phyloP scores from a whole-genome alignment of 2,329 filamentous ascomycete genomes.

The Fusarium mexicanum region DNA sequence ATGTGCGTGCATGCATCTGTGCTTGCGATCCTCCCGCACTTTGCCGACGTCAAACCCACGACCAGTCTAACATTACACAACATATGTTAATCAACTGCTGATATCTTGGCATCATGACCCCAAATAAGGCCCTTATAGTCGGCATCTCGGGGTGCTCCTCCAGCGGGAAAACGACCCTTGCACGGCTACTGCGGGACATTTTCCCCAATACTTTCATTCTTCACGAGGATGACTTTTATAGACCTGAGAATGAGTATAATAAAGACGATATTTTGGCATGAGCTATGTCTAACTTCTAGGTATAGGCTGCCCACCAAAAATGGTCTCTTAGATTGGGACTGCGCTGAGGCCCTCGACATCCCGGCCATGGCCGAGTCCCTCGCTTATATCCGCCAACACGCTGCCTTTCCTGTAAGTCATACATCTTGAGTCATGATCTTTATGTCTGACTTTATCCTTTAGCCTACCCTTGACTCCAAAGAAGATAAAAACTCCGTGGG shows the following conservation, averaged over 20 bases:
- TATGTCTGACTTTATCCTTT: background rate
- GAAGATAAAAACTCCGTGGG: slow-evolving; percentile 72
- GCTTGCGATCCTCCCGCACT: slow-evolving; percentile 2
- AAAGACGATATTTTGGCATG: too few relatives aligned
- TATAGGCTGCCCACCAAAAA: slow-evolving; percentile 62
- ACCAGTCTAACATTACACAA: background rate
- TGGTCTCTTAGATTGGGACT: slow-evolving; percentile 90
- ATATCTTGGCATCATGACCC: slow-evolving; percentile 42
- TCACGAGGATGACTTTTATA: slow-evolving; percentile 97
- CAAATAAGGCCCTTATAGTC: slow-evolving; percentile 70
- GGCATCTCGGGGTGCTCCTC: slow-evolving; percentile 91
- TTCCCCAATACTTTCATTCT: slow-evolving; percentile 84
- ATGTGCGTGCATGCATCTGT: background rate
- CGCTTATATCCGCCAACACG: slow-evolving; percentile 73
- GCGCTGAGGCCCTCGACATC: slow-evolving; percentile 79
- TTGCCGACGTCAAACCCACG: slow-evolving; percentile 2
- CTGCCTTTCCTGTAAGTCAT: slow-evolving; percentile 67
- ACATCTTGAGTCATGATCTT: background rate
- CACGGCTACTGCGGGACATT: slow-evolving; percentile 82
- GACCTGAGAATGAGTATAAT: slow-evolving; percentile 75
- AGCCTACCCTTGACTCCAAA: slow-evolving; percentile 49
- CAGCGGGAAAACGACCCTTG: slow-evolving; percentile 94
- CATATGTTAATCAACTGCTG: background rate
- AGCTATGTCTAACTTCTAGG: background rate
- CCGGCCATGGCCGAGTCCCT: slow-evolving; percentile 73